Base-by-base conservation (phyloP, 805 yeast species). In the Wickerhamiella azyma region DNA sequence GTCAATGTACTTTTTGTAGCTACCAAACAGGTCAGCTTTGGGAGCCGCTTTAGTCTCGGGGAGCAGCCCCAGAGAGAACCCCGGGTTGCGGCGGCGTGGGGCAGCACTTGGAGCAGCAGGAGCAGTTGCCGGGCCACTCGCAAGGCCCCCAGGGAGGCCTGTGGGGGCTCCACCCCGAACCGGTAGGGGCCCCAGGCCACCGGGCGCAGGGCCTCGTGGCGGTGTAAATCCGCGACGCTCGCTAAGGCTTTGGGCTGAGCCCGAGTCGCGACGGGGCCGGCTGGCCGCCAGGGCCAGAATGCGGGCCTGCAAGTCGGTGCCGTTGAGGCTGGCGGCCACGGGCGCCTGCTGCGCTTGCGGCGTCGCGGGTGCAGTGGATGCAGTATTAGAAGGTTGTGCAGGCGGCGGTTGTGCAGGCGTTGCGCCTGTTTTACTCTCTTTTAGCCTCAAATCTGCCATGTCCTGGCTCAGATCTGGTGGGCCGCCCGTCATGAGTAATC, bases 1-100 rank as follows among this genome's bases (percentile, higher is more conserved):
- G 63, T 92, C 97, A 41, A 92, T 75, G 59, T 85, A 89, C 57
- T 85, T 81, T 19, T 94, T 76, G 61, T 83, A 92, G 59, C 80
- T 78, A 9, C 88, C 81, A 66, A 92, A 88, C 43, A 81, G 53
- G 7, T 57, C 54, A 16, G 53, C 57, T 33, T 44, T 51, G 32
- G 57, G 47, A 3, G 65, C 17, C 52, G 53, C 35, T 55, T 64
- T 46, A 53, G 57, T 29, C 54, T 49, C 38, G 54, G 53, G 16
- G 59, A 59, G 37, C 5, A 41, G 24, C 10, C 41, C 35, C 18
- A 35, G 35, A 3, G 47, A 35, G 11, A 49, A 37, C 18, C 44
- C 50, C 14, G 16, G 16, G 33, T 30, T 30, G 33, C 33, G 33
- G 13, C 67, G 59, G n/a, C 67, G 57, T 36, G 50, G 50, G 45